Evolutionary conservation across 2,329 filamentous ascomycete genomes (phyloP), one percentile per base, ranked within the genome.

Genomic region (Dactylellina cionopaga): DNA sequence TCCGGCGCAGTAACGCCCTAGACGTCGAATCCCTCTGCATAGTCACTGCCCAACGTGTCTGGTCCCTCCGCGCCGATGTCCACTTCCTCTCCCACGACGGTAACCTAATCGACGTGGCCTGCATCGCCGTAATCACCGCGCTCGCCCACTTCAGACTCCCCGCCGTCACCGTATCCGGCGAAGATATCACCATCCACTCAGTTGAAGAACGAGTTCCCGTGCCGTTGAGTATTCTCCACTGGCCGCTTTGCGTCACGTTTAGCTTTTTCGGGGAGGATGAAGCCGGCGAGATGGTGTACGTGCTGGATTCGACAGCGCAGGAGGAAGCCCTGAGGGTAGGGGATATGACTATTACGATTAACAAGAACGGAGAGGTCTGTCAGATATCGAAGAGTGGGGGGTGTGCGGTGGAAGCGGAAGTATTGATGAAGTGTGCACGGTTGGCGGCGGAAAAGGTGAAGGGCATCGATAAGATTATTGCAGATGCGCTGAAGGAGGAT

Each of bases 1-100:
- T 98, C 72, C 92, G 95, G 41, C 89, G 95, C 71, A 96, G 93
- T 0, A 90, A 90, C 76, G 94, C 95, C 5, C 87, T 99, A 39
- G 94, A 98, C 80, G 96, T 93, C 31, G 95, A 99, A 81, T 96
- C 93, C 2, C 86, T 99, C 44, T 99, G 95, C 80, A 91, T 99
- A 19, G 85, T 97, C 25, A 92, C 95, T 9, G 93, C 92, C 5
- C 85, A 90, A 71, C 96, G 96, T 81, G 95, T 91, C 83, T 99
- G 95, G 88, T 90, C 90, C 72, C 85, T 99, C 74, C 89, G 94
- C 66, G 93, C 92, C 17, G 94, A 98, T 80, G 87, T 98, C 19
- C 95, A 99, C 81, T 88, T 98, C 47, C 85, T 98, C 46, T 90
- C 92, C 54, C 92, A 93, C 79, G 94, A 98, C 79, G 95, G 95